Conservation (phyloP, 78 protist species). For the Capsaspora owczarzaki region DNA sequence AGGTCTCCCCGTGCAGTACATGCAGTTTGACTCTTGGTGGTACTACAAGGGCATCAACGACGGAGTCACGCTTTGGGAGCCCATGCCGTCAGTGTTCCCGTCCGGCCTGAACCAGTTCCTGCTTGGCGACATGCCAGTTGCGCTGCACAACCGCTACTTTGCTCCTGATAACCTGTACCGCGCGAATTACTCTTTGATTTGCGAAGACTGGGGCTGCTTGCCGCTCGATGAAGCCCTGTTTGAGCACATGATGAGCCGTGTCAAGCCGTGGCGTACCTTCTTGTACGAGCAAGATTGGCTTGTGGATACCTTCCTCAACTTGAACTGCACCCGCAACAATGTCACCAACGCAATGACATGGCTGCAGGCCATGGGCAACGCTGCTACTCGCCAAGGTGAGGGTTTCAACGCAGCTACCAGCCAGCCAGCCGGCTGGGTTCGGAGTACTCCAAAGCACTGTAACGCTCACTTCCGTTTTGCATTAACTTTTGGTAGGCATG, state of each 20-base stretch:
- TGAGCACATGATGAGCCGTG: neutral
- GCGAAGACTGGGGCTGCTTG: neutral
- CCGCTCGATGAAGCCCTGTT: neutral
- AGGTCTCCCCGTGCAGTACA: neutral
- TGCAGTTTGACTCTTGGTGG: neutral
- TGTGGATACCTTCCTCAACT: neutral
- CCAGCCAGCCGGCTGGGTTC: too few species aligned
- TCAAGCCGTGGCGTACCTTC: neutral
- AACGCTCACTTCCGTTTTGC: too few species aligned
- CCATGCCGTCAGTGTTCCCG: neutral
- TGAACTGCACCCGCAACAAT: neutral
- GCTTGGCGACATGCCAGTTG: neutral
- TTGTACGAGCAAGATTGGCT: neutral
- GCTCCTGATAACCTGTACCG: neutral
- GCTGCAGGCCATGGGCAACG: slow-evolving; percentile 3
- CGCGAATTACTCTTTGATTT: neutral
- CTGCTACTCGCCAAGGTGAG: neutral
- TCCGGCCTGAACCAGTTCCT: neutral
- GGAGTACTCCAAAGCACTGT: too few species aligned
- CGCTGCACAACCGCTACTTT: neutral
- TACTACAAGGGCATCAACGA: neutral
- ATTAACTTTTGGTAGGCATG: too few species aligned
- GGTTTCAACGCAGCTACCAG: too few species aligned
- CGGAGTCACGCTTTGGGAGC: neutral
- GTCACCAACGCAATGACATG: neutral